These are phyloP conservation scores for Boletus sensibilis DNA, from an alignment of 768 basidiomycete genomes.

Conservation along the genomic window DNA sequence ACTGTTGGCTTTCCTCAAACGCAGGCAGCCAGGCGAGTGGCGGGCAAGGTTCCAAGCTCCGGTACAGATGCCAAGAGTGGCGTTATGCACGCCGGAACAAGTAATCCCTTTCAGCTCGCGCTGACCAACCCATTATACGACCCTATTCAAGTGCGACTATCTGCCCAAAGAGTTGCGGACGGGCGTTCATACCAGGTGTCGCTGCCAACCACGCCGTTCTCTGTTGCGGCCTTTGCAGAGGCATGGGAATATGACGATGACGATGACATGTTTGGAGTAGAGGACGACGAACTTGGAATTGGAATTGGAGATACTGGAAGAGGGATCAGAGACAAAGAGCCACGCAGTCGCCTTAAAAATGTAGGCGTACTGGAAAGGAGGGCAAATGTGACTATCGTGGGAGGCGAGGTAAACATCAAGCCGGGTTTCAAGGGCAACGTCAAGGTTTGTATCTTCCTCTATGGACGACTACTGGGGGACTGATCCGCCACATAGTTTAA, in stretches of 20 bases:
- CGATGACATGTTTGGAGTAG: conserved; percentile 70
- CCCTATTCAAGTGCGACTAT: conserved; percentile 88
- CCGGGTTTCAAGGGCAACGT: conserved; percentile 75
- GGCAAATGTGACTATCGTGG: conserved; percentile 86
- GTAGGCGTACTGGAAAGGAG: conserved; percentile 85
- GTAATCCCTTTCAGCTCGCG: conserved; percentile 86
- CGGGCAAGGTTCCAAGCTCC: conserved; percentile 36
- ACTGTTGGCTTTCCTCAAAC: conserved; percentile 65
- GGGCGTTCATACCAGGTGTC: conserved; percentile 64
- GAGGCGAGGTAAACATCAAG: conserved; percentile 84
- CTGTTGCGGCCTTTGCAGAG: conserved; percentile 89
- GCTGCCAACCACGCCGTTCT: conserved; percentile 74
- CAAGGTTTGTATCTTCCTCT: conserved; percentile 52
- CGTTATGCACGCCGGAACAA: conserved; percentile 67
- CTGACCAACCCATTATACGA: conserved; percentile 96
- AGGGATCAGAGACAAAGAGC: conserved; percentile 46
- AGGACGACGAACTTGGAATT: conserved; percentile 39
- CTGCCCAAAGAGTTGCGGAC: conserved; percentile 60
- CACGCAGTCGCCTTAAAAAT: conserved; percentile 49
- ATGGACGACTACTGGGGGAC: neutral
- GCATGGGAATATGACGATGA: conserved; percentile 99
- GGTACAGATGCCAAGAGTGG: conserved; percentile 38
- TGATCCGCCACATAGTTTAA: conserved; percentile 65
- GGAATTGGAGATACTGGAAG: conserved; percentile 34
- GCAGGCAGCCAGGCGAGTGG: conserved; percentile 37